phyloP scores from a whole-genome alignment of 2,329 filamentous ascomycete species.

The Fusarium acutatum region DNA sequence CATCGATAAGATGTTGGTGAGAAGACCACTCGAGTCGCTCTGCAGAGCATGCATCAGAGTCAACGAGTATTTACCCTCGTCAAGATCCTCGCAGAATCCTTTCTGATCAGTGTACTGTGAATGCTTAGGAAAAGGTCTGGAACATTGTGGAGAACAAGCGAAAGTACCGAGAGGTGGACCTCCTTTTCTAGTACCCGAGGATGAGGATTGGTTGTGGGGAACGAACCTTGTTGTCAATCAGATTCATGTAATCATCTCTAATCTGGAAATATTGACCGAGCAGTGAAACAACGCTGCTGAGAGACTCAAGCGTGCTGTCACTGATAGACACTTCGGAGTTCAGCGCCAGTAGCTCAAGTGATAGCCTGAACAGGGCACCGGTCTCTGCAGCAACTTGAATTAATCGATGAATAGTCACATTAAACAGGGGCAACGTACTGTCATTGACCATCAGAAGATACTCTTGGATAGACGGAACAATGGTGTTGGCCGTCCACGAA shows the following conservation, averaged over 20 bases:
- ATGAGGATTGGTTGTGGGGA: rapidly evolving
- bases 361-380: neutral
- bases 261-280: constrained; percentile 5
- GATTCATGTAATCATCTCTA: constrained; percentile 5
- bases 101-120: neutral
- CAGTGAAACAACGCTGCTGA: neutral
- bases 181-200: no score
- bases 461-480: neutral
- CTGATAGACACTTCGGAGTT: neutral
- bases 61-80: constrained; percentile 2
- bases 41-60: neutral
- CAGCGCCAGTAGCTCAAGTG: neutral
- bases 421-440: neutral
- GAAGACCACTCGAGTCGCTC: neutral
- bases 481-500: neutral
- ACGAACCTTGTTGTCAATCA: neutral
- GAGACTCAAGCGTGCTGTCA: neutral
- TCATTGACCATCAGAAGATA: neutral
- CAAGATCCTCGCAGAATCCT: constrained; percentile 1
- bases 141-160: neutral
- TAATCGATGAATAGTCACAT: rapidly evolving
- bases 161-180: neutral
- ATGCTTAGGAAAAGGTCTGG: neutral
- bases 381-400: neutral
- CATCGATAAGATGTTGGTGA: neutral